Percentiles rank a stretch among this genome's conserved stretches.
Evolutionary conservation across 1,139 yeast genomes (phyloP).

Genomic region (Kurtzmaniella quercitrusa): DNA sequence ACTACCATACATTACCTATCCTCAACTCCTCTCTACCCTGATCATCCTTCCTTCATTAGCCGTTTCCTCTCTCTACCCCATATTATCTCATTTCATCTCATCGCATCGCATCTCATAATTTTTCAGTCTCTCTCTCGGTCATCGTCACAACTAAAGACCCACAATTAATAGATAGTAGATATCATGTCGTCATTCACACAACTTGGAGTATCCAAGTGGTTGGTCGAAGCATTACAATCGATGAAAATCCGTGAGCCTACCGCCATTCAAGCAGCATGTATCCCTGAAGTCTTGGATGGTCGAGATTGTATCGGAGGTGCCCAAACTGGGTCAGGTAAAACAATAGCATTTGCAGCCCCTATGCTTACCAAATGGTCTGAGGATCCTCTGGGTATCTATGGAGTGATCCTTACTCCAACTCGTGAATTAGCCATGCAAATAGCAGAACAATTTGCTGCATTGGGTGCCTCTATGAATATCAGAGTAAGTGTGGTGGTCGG

Average conservation of each 20-base stretch:
- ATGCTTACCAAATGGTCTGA: constrained; percentile 92
- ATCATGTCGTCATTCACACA: not conserved
- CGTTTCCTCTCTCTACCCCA: not conserved
- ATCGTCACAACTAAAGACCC: no score
- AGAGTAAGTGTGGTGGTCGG: constrained; percentile 83
- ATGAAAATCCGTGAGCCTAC: constrained; percentile 87
- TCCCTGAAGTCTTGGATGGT: constrained; percentile 78
- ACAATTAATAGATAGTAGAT: no score
- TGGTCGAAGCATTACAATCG: constrained; percentile 70
- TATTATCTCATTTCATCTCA: constrained; percentile 4
- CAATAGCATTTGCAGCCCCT: constrained; percentile 96
- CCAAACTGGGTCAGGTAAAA: constrained; percentile 96
- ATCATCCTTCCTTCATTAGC: not conserved
- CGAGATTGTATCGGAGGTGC: constrained; percentile 98
- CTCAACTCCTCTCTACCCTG: not conserved
- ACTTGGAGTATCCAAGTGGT: constrained; percentile 83
- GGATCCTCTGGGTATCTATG: constrained; percentile 92
- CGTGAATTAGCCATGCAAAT: constrained; percentile 94
- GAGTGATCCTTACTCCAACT: constrained; percentile 88
- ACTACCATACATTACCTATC: no score
- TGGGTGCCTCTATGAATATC: constrained; percentile 86
- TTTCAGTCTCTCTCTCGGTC: no score
- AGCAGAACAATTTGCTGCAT: constrained; percentile 92
- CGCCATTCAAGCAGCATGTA: constrained; percentile 81
- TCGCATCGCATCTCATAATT: not conserved